Evolutionary conservation across 257 asterid genomes (phyloP), one percentile per base, ranked within the genome.

Genomic region (Salvia splendens): DNA sequence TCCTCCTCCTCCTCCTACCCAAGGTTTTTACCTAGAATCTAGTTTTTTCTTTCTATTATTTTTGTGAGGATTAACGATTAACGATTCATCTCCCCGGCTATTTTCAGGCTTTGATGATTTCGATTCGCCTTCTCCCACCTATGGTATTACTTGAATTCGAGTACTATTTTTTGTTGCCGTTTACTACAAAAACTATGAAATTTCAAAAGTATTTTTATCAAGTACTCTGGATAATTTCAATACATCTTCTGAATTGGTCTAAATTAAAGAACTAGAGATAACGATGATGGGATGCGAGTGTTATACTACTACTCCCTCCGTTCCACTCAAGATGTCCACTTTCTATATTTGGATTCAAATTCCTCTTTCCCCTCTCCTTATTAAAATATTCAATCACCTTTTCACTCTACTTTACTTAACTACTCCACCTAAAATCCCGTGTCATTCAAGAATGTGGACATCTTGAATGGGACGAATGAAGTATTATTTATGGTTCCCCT

Each of bases 101-200:
- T 78, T 72, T 72, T 71, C 75, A 68, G 81, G 74, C 70, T 63
- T 71, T 30, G 79, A 78, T 11, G 85, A 79, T 62, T 73, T 67
- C 17, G 89, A 79, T 77, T 81, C 90, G 62, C 81, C 83, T 10
- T 67, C 87, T 53, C 76, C 64, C 47, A 36, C 61, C 53, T 46
- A 62, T 58, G 87, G 91, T 83, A 72, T 67, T 61, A n/a, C 51
- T 30, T 36, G 49, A 55, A 48, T 9, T 14, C 43, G 6, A 49
- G 41, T 30, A 12, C 36, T 42, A 15, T 45, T 57, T 42, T 12
- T n/a, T 8, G 24, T 45, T 36, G 36, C 52, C 1, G 38, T 58
- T 20, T 69, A 47, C 43, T 45, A 47, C 11, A n/a, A 55, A 38
- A 46, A 8, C 43, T 15, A 17, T 51, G 4, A 16, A 36, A 8